These are phyloP conservation scores for Penicillium janthinellum DNA, from an alignment of 2,329 filamentous ascomycete genomes.

Conservation along the genomic window DNA sequence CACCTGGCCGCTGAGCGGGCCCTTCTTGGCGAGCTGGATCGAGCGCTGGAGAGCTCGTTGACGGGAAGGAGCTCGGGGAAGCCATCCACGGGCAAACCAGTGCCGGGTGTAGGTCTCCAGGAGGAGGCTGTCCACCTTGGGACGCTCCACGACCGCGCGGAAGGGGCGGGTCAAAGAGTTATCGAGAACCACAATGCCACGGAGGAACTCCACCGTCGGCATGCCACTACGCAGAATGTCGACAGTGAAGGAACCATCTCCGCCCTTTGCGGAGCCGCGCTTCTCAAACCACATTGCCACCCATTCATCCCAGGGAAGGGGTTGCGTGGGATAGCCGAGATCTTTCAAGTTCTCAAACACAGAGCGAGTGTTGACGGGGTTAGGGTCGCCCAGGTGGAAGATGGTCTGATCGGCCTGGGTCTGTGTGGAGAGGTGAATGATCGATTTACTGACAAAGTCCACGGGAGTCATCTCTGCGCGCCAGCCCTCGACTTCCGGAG, in stretches of 20 bases:
- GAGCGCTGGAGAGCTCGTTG: slow-evolving; percentile 50
- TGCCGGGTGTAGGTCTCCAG: slow-evolving; percentile 77
- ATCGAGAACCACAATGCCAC: slow-evolving; percentile 71
- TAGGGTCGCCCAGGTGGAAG: slow-evolving; percentile 74
- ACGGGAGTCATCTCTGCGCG: slow-evolving; percentile 82
- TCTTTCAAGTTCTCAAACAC: slow-evolving; percentile 66
- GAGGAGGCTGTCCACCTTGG: slow-evolving; percentile 69
- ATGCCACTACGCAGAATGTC: slow-evolving; percentile 80
- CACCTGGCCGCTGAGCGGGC: slow-evolving; percentile 68
- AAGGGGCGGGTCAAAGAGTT: slow-evolving; percentile 67
- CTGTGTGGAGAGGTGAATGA: slow-evolving; percentile 69
- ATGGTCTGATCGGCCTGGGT: slow-evolving; percentile 63
- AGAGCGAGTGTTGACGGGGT: slow-evolving; percentile 65
- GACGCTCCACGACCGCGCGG: slow-evolving; percentile 61
- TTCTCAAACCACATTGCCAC: slow-evolving; percentile 72
- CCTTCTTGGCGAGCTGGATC: slow-evolving; percentile 50
- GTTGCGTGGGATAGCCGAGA: slow-evolving; percentile 71
- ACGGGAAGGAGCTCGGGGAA: slow-evolving; percentile 62
- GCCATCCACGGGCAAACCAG: slow-evolving; percentile 79
- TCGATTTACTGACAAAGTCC: slow-evolving; percentile 75
- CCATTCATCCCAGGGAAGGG: slow-evolving; percentile 72
- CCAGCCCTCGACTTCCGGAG: slow-evolving; percentile 73
- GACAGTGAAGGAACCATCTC: slow-evolving; percentile 72
- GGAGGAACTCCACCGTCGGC: slow-evolving; percentile 72
- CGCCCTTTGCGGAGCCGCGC: slow-evolving; percentile 64